Conservation (phyloP, 2,329 filamentous ascomycete genomes). For the Nemania diffusa region DNA sequence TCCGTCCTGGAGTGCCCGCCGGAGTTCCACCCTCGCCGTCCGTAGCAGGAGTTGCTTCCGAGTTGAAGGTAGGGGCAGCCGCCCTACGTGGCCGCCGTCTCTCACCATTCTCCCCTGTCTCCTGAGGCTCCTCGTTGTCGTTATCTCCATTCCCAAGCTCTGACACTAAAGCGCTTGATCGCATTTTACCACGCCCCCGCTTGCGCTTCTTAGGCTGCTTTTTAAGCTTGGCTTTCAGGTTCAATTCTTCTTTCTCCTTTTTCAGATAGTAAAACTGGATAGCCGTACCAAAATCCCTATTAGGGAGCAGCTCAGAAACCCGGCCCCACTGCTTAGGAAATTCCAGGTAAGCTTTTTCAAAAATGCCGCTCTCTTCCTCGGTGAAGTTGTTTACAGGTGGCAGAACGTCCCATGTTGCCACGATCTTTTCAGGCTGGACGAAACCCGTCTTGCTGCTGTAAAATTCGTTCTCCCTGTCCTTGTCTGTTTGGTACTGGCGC, state of each 20-base stretch:
- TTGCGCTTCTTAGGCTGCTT: slow-evolving; percentile 69
- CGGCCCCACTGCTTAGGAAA: slow-evolving; percentile 85
- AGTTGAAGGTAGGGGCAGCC: slow-evolving; percentile 77
- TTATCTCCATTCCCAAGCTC: slow-evolving; percentile 71
- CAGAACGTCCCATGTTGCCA: slow-evolving; percentile 76
- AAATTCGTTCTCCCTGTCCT: slow-evolving; percentile 66
- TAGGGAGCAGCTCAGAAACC: slow-evolving; percentile 73
- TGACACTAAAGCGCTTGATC: slow-evolving; percentile 72
- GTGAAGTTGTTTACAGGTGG: slow-evolving; percentile 81
- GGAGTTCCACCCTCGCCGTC: slow-evolving; percentile 71
- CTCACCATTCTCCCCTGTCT: slow-evolving; percentile 69
- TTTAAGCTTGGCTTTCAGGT: slow-evolving; percentile 80
- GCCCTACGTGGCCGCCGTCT: slow-evolving; percentile 70
- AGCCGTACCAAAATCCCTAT: slow-evolving; percentile 79
- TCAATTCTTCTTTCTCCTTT: slow-evolving; percentile 79
- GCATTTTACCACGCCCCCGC: slow-evolving; percentile 67
- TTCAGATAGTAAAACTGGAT: slow-evolving; percentile 89
- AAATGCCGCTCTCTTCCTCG: slow-evolving; percentile 73
- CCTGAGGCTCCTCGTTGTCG: slow-evolving; percentile 65
- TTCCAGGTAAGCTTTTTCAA: slow-evolving; percentile 79
- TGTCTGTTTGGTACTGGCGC: slow-evolving; percentile 71
- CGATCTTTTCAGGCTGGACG: slow-evolving; percentile 72
- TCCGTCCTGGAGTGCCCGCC: slow-evolving; percentile 66
- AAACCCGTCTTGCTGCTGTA: slow-evolving; percentile 75
- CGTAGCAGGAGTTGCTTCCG: slow-evolving; percentile 65